These are phyloP conservation scores for Phoma sp. DNA, from an alignment of 2,329 filamentous ascomycete genomes.

Conservation along the genomic window DNA sequence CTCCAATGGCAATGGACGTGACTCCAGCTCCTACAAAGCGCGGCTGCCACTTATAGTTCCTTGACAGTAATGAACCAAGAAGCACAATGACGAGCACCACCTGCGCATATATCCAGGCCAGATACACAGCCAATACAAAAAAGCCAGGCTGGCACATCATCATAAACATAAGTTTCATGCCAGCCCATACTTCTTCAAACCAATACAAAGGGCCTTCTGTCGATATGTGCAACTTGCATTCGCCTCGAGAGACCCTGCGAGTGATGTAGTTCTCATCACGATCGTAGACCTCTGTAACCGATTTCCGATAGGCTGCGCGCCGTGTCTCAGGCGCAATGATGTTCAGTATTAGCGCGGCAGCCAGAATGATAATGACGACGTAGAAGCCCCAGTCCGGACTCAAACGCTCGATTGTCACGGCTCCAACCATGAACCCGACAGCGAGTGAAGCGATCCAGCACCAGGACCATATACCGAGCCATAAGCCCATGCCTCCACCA, in stretches of 20 bases:
- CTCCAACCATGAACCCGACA: constrained; percentile 75
- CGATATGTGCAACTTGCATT: constrained; percentile 78
- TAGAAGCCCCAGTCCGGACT: constrained; percentile 79
- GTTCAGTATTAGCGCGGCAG: constrained; percentile 71
- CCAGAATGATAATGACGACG: constrained; percentile 72
- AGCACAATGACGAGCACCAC: constrained; percentile 75
- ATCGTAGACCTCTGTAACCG: constrained; percentile 66
- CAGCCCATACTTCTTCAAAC: constrained; percentile 78
- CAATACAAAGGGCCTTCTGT: constrained; percentile 77
- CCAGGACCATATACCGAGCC: constrained; percentile 71
- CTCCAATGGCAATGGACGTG: constrained; percentile 71
- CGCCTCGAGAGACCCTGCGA: constrained; percentile 70
- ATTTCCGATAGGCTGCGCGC: constrained; percentile 71
- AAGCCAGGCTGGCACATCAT: constrained; percentile 81
- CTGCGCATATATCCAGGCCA: constrained; percentile 80
- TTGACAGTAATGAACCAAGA: constrained; percentile 74
- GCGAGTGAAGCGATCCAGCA: constrained; percentile 76
- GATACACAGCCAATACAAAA: constrained; percentile 73
- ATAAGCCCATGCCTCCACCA: constrained; percentile 80
- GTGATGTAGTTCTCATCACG: constrained; percentile 56
- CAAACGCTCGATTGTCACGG: constrained; percentile 68
- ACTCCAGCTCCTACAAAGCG: constrained; percentile 72
- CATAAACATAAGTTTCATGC: constrained; percentile 68
- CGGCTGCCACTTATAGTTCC: constrained; percentile 69
- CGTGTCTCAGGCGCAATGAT: constrained; percentile 76